phyloP scores from a whole-genome alignment of 331 rosid genomes.

The Saraca asoca region DNA sequence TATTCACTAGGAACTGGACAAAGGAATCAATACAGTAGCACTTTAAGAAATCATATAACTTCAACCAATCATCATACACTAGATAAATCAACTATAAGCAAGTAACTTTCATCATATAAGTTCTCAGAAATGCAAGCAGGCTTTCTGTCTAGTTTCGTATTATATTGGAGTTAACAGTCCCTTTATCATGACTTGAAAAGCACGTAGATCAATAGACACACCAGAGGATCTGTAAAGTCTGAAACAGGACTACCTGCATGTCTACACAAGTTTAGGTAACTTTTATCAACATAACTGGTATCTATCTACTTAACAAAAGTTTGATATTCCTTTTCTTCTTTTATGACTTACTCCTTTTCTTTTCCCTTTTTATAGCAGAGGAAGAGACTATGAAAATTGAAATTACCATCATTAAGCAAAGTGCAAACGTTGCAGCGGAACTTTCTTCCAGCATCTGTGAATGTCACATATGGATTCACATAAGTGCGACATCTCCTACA shows the following conservation, averaged over 20 bases:
- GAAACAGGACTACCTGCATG: slow-evolving; percentile 11
- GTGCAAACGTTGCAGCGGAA: slow-evolving; percentile 93
- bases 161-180: slow-evolving; percentile 3
- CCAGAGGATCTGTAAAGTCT: slow-evolving; percentile 17
- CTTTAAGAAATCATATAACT: slow-evolving; percentile 1
- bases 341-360: neutral
- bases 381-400: slow-evolving; percentile 29
- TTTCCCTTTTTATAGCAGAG: neutral
- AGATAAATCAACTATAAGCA: slow-evolving; percentile 3
- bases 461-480: slow-evolving; percentile 86
- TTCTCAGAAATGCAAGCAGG: slow-evolving; percentile 2
- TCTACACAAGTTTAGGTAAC: neutral
- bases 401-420: slow-evolving; percentile 91
- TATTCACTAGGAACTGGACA: slow-evolving; percentile 89
- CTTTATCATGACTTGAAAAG: slow-evolving; percentile 23
- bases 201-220: neutral
- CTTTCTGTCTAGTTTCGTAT: slow-evolving; percentile 8
- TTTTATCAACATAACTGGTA: slow-evolving; percentile 3
- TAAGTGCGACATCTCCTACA: slow-evolving; percentile 98
- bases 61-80: slow-evolving; percentile 17
- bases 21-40: slow-evolving; percentile 34
- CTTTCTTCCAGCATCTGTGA: slow-evolving; percentile 95
- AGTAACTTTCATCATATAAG: slow-evolving; percentile 27
- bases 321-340: slow-evolving; percentile 19
- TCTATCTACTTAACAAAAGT: slow-evolving; percentile 5